Evolutionary conservation across 345 rosid species (phyloP), one percentile per base, ranked within the genome.

Genomic region (Boechera divaricarpa): DNA sequence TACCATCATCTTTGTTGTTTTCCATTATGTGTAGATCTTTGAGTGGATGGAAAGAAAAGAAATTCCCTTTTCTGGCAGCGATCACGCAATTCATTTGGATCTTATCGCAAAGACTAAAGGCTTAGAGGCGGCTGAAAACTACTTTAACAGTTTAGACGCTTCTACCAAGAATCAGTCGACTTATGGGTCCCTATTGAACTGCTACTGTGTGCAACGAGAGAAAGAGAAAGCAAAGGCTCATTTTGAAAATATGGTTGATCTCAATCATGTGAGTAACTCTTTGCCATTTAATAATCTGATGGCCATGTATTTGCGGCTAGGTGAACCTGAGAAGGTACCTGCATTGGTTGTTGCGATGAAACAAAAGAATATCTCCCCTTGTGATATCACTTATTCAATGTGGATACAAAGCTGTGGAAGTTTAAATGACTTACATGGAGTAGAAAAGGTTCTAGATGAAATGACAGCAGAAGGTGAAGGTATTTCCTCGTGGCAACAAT

Each of bases 11-110:
- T 60, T 13, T 38, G 2, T 35, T 2, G 51, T 53, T 67, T 73
- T 41, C n/a, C 5, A 8, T 44, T 64, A 3, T 36, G 29, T 5
- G 73, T 75, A 93, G 98, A 74, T 90, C 36, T 76, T 87, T 82
- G 88, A 87, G 48, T 91, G 97, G 97, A 90, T 94, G 97, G 90
- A 86, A 86, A 87, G 49, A 79, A 84, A 85, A 74, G 84, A 87
- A 61, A 76, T 91, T 32, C 64, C 60, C 2, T 76, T 86, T 31
- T 73, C 85, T 7, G 32, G 41, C 2, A 42, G 75, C 0, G 94
- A 91, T 36, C 59, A 79, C 58, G 96, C 89, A 1, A n/a, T 84
- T 0, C 83, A 78, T 36, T 35, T 91, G 65, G 94, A 90, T 82
- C 94, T 87, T 58, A 63, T 85, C 8, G 89, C 91, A 12, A 90